Percentiles rank a stretch among this genome's conserved stretches.
phyloP scores from a whole-genome alignment of 2,329 filamentous ascomycete species.

The Calonectria henricotiae region DNA sequence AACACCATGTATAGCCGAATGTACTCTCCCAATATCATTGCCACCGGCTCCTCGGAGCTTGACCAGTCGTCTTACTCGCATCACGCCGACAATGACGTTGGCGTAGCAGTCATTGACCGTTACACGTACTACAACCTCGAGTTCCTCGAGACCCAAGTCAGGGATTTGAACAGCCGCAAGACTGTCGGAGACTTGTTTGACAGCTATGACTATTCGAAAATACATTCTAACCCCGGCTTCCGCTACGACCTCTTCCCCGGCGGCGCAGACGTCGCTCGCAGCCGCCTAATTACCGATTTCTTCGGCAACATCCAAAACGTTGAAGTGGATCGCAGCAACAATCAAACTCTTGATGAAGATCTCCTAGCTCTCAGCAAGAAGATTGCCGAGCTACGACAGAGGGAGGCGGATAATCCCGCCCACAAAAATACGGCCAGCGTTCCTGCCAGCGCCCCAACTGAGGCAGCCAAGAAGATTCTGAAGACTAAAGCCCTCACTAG shows the following conservation, averaged over 20 bases:
- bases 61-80: conserved; percentile 98
- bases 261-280: conserved; percentile 82
- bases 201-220: conserved; percentile 94
- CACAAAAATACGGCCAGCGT: conserved; percentile 51
- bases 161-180: conserved; percentile 88
- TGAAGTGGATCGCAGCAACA: conserved; percentile 81
- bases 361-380: conserved; percentile 82
- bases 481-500: conserved; percentile 75
- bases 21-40: conserved; percentile 98
- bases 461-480: conserved; percentile 53
- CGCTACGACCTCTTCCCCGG: conserved; percentile 96
- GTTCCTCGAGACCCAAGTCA: conserved; percentile 92
- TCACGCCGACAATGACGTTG: conserved; percentile 97
- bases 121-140: conserved; percentile 99
- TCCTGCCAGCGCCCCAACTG: conserved; percentile 53
- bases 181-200: conserved; percentile 96
- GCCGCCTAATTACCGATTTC: conserved; percentile 93
- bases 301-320: conserved; percentile 99
- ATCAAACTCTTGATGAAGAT: conserved; percentile 78
- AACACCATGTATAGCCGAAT: conserved; percentile 99
- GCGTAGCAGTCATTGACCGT: conserved; percentile 97
- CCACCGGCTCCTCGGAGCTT: conserved; percentile 95
- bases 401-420: conserved; percentile 60
- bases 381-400: conserved; percentile 70
- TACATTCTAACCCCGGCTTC: conserved; percentile 92